phyloP scores from a whole-genome alignment of 179 eudicot species.

The Silene vulgaris region DNA sequence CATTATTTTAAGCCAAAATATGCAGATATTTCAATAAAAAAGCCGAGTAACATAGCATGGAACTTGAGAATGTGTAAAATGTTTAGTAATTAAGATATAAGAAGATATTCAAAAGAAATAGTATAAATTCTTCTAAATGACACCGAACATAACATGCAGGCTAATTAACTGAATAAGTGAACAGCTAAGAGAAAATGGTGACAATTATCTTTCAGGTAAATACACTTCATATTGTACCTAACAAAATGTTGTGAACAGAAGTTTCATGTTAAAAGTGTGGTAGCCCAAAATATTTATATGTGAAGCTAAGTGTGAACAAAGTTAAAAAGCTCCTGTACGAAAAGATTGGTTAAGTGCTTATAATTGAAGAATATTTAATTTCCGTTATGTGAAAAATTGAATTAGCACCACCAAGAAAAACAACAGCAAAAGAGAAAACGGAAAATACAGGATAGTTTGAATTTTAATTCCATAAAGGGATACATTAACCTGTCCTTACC shows the following conservation, averaged over 20 bases:
- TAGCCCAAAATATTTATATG: not conserved
- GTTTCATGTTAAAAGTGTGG: constrained; percentile 2
- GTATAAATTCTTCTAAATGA: not conserved
- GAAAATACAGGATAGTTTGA: not conserved
- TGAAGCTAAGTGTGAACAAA: not conserved
- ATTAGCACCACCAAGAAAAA: not conserved
- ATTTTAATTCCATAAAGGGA: not conserved
- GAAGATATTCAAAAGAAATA: not conserved
- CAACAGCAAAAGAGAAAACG: not conserved
- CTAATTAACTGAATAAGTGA: not conserved
- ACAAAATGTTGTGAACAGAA: not conserved
- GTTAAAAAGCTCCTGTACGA: not conserved
- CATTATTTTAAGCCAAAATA: too few relatives aligned
- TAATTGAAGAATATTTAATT: not conserved
- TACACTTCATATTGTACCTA: too few relatives aligned
- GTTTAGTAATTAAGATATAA: not conserved
- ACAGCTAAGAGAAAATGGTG: not conserved
- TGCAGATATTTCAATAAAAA: too few relatives aligned
- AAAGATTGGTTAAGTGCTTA: not conserved
- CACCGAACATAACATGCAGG: not conserved
- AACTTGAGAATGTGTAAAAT: not conserved
- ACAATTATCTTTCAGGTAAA: not conserved
- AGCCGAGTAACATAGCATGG: not conserved
- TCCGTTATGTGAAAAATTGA: not conserved
- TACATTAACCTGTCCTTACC: constrained; percentile 39